Conservation (phyloP, 2,329 filamentous ascomycete species). For the Myriosclerotinia curreyana region DNA sequence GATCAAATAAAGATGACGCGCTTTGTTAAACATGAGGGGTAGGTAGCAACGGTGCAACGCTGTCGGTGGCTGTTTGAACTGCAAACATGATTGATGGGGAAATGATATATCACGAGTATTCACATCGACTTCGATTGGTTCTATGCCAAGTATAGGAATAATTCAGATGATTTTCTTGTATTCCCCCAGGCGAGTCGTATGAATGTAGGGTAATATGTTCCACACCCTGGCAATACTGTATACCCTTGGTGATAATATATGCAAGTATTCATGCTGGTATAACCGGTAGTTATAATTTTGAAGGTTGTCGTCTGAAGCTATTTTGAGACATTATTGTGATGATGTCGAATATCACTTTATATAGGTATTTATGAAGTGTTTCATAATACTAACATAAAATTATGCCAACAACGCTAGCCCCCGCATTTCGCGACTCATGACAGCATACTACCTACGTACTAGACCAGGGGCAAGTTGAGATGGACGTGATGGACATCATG, state of each 20-base stretch:
- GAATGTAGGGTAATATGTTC: neutral
- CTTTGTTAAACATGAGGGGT: neutral
- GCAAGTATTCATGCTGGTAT: neutral
- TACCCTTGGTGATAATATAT: neutral
- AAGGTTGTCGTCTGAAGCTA: conserved; percentile 8
- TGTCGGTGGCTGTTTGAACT: neutral
- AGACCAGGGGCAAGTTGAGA: neutral
- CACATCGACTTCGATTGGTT: neutral
- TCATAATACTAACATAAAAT: neutral
- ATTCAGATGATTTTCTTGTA: neutral
- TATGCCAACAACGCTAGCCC: conserved; percentile 10
- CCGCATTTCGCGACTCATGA: conserved; percentile 13
- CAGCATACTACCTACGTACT: neutral
- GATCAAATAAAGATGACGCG: neutral
- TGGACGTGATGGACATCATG: neutral
- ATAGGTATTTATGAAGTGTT: neutral
- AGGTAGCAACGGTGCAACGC: neutral
- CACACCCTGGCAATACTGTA: neutral
- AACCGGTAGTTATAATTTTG: neutral
- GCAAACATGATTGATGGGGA: neutral
- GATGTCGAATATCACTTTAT: no score
- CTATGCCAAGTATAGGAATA: neutral
- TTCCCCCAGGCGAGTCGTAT: no score
- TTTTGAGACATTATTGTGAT: neutral
- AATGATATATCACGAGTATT: neutral